Base-by-base conservation (phyloP, 495 filamentous ascomycete species). In the Melanomma pulvis-pyrius region DNA sequence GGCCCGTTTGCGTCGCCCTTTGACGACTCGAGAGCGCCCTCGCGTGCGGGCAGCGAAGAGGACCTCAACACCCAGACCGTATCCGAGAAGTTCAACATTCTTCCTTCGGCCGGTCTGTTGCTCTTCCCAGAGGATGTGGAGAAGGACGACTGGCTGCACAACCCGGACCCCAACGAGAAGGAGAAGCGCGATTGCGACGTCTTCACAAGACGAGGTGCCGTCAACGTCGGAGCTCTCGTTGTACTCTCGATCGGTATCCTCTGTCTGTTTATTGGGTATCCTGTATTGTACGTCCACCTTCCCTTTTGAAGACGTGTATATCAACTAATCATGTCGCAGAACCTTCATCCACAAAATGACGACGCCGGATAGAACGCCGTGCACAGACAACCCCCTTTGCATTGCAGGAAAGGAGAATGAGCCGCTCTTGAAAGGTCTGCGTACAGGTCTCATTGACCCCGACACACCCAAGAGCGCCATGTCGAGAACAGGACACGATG, bases 91-190 rank as follows among this genome's bases (percentile, higher is more conserved):
- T 92, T 88, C 71, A 90, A 89, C 69, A 91, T 92, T 54, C 82
- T 86, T 75, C 89, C 89, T 1, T 88, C 87, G 7, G 85, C 87
- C 32, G 88, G 87, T 0, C 74, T 92, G 62, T 71, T 92, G 28
- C 74, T 92, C 22, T 91, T 88, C 71, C 89, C 88, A 1, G 84
- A 90, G 68, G 89, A 92, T 72, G 87, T 90, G 26, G 89, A 92
- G 75, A 89, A 90, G 69, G 90, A 92, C 74, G 90, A 92, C 71
- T 88, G 82, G 63, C 63, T 93, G 65, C 90, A 92, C 71, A 90
- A 90, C 67, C 89, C 90, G 11, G 84, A 88, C 70, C 83, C 84
- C 7, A 80, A 83, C 59, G 88, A 90, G 49, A 79, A 84, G 60
- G 87, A 92, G 47, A 73, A 80, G 19, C 72, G 80, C 52, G 83